Evolutionary conservation across 805 yeast species (phyloP).

Genomic region (Ogataea paradorogensis): DNA sequence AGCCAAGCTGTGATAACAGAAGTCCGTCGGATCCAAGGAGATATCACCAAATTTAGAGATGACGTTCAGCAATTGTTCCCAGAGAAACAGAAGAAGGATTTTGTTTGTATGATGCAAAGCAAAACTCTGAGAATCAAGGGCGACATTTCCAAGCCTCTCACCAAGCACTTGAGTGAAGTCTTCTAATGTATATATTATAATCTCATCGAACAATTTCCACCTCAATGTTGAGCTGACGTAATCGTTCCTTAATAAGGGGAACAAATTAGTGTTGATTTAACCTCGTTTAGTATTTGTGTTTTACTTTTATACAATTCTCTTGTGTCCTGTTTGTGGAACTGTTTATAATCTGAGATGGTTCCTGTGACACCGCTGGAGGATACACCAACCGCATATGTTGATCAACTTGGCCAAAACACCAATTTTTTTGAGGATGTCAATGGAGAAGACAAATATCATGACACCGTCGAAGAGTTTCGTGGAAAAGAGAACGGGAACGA

Average conservation of each 20-base stretch:
- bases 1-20: slow-evolving; percentile 67
- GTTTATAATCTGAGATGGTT: slow-evolving; percentile 1
- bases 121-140: slow-evolving; percentile 54
- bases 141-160: slow-evolving; percentile 37
- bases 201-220: not conserved
- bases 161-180: slow-evolving; percentile 30
- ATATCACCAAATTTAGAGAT: slow-evolving; percentile 57
- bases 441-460: slow-evolving; percentile 1
- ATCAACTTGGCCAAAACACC: not conserved
- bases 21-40: slow-evolving; percentile 68
- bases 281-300: too few relatives aligned
- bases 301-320: too few relatives aligned
- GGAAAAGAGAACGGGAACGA: slow-evolving; percentile 8
- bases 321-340: not conserved
- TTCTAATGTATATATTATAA: slow-evolving; percentile 24
- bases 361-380: slow-evolving; percentile 3
- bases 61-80: slow-evolving; percentile 58
- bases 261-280: slow-evolving; percentile 2
- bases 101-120: slow-evolving; percentile 49
- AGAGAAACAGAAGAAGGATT: slow-evolving; percentile 40
- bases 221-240: slow-evolving; percentile 4
- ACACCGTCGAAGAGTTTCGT: not conserved
- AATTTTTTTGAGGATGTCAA: not conserved
- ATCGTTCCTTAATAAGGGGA: slow-evolving; percentile 4
- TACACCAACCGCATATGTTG: not conserved